Conservation (phyloP, 305 asterid genomes). For the Fraxinus sp. region DNA sequence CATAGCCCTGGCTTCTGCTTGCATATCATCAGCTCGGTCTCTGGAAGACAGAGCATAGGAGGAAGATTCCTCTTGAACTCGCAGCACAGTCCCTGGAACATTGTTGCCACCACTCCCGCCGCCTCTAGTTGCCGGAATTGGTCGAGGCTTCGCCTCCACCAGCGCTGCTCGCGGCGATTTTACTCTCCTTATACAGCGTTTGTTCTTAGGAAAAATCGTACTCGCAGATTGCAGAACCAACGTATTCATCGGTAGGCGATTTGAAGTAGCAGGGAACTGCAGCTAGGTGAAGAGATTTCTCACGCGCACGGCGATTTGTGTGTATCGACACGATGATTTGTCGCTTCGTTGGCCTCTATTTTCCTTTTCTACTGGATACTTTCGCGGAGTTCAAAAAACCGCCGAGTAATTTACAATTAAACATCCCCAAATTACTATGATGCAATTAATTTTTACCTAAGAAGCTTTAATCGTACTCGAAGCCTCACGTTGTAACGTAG, state of each 20-base stretch:
- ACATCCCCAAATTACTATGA: background rate
- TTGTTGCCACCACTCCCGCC: conserved; percentile 27
- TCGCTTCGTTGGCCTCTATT: background rate
- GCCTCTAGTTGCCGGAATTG: conserved; percentile 42
- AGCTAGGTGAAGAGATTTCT: background rate
- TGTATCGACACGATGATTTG: background rate
- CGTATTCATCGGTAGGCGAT: background rate
- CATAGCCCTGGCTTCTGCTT: conserved; percentile 90
- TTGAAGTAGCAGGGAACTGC: background rate
- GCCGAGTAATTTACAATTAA: background rate
- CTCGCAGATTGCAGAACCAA: background rate
- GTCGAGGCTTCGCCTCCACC: conserved; percentile 68
- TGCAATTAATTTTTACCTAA: background rate
- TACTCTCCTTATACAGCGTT: background rate
- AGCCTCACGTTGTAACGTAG: background rate
- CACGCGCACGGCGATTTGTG: background rate
- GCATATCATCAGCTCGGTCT: conserved; percentile 90
- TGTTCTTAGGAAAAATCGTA: background rate
- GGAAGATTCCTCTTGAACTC: conserved; percentile 31
- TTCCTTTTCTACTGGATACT: background rate
- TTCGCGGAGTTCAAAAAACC: background rate
- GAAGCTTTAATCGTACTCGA: background rate
- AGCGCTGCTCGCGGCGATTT: conserved; percentile 54
- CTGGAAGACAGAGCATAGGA: conserved; percentile 34
- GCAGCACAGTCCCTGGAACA: conserved; percentile 32